Evolutionary conservation across 768 basidiomycete species (phyloP), one percentile per base, ranked within the genome.

Genomic region (Pisolithus orientalis): DNA sequence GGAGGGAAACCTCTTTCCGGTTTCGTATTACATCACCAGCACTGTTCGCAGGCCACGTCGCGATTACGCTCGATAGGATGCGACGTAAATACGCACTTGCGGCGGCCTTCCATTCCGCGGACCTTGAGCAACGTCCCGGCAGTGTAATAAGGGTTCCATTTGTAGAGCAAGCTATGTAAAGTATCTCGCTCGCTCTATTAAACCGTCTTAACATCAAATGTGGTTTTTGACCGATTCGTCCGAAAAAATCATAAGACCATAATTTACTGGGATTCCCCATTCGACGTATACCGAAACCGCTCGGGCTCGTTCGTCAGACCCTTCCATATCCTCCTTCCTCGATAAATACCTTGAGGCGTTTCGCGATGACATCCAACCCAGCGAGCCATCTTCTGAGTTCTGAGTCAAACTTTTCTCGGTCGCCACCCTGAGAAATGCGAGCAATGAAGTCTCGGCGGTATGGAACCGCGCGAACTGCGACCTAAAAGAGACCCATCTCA

Each of bases 391-490:
- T 77, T 8, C 61, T 62, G 21, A 90, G 70, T 60, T 83, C 84
- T 0, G 47, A 57, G 44, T 81, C 76, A 25, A 90, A 76, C 54
- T 79, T 80, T 55, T 83, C 82, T 27, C 67, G 48, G n/a, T 82
- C 76, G 5, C 75, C 81, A 10, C 84, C 85, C 62, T 88, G 79
- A 3, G 80, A 73, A 39, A 90, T 75, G 25, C 79, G 75, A 4
- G 69, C 63, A 57, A 82, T 83, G 61, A 90, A 90, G 49, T 84
- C 81, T 28, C 69, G 65, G 16, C 87, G 82, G 42, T 76, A 73
- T 9, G 87, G 66, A 3, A 80, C 84, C 0, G 87, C 81, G 42
- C 80, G 79, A 25, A 84, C 77, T 6, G 82, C 83, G 16, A 84
- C 71, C 82, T 83, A 44, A 16, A 51, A 17, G 47, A 31, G 29